Evolutionary conservation across 495 filamentous ascomycete species (phyloP), one percentile per base, ranked within the genome.

Genomic region (Emericellopsis terricola): DNA sequence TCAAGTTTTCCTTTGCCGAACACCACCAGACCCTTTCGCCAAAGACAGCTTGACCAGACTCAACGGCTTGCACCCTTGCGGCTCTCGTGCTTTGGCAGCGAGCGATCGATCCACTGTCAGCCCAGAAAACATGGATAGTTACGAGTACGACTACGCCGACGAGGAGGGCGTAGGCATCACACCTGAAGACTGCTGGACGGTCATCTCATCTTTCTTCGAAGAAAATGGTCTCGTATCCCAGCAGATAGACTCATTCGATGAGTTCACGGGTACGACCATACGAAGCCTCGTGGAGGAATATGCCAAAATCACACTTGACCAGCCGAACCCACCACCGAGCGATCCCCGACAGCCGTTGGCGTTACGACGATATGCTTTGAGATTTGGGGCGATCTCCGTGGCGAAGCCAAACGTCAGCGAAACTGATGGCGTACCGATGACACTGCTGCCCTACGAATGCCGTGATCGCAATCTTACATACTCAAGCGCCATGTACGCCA

Each of bases 221-320:
- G 62, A 64, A 29, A 94, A 94, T 58, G 87, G 91, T 45, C 69
- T 99, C 15, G 91, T 96, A 8, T 92, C 91, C 3, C 91, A 96
- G 52, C 89, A 99, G 59, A 69, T 96, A 38, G 86, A 96, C 52
- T 99, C 89, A 2, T 99, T 93, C 62, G 81, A 99, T 59, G 85
- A 94, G 49, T 99, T 99, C 48, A 78, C 87, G 31, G 69, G 71
- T 21, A 81, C 78, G 3, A 94, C 89, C 0, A 86, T 96, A 60
- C 82, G 93, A 43, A 81, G 92, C 40, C 68, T 96, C 35, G 74
- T 96, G 17, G 72, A 79, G 36, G 89, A 96, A 50, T 85, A 92
- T 48, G 77, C 78, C 21, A 68, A 78, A 38, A 73, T 96, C 31
- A 83, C 77, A 15, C 70, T 96, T 38, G 91, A 96, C 43, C 82